Evolutionary conservation across 139 green algal genomes (phyloP).

Genomic region (Spirogloea muscicola): DNA sequence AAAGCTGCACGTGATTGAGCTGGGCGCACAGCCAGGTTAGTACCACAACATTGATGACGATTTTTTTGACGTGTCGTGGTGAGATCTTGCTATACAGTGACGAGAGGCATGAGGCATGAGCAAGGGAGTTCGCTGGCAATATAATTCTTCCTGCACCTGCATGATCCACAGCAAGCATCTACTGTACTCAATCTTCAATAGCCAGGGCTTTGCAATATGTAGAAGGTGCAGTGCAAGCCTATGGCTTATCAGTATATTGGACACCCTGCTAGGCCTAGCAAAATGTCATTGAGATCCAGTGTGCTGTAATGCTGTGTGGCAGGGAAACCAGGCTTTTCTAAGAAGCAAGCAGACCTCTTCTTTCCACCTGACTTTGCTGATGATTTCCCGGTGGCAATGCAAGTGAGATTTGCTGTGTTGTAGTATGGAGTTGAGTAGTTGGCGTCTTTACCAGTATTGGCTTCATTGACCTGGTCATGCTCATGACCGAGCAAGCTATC

Average conservation of each 20-base stretch:
- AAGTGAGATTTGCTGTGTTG: no score
- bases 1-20: conserved; percentile 98
- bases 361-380: conserved; percentile 98
- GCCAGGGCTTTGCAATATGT: not conserved
- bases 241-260: not conserved
- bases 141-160: not conserved
- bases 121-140: not conserved
- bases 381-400: conserved; percentile 97
- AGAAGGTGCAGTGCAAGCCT: not conserved
- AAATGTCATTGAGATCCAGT: not conserved
- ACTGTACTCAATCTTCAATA: not conserved
- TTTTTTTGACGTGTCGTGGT: no score
- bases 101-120: no score
- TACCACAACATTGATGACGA: not conserved
- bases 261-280: no score
- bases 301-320: conserved; percentile 41
- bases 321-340: conserved; percentile 56
- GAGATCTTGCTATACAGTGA: no score
- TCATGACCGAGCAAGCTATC: no score
- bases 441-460: no score
- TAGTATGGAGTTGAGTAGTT: no score
- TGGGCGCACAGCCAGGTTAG: conserved; percentile 71
- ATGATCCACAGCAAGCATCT: not conserved
- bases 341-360: conserved; percentile 94
- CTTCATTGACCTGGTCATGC: no score